Percentiles rank a stretch among this genome's conserved stretches.
These are phyloP conservation scores for Backusella tuberculispora DNA, from an alignment of 192 early-diverging fungal genomes.

Conservation along the genomic window DNA sequence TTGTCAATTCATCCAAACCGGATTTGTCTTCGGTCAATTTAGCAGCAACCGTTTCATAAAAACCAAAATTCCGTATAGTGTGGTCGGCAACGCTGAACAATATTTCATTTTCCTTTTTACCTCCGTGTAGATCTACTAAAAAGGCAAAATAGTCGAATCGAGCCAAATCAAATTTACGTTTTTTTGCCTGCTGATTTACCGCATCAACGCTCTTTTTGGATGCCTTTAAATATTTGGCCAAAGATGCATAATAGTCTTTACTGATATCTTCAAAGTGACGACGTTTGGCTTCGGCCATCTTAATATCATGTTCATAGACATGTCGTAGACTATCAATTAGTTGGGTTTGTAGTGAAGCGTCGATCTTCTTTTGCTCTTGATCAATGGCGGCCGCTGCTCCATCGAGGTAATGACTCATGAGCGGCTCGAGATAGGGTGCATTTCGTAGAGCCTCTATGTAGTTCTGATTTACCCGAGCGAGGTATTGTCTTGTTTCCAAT, in stretches of 20 bases:
- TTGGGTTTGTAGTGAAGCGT: neutral
- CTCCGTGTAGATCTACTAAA: constrained; percentile 58
- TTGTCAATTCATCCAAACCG: constrained; percentile 35
- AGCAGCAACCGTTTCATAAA: constrained; percentile 42
- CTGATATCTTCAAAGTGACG: constrained; percentile 48
- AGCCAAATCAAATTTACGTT: constrained; percentile 63
- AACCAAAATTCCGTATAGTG: constrained; percentile 52
- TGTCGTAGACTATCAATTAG: constrained; percentile 55
- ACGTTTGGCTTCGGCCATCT: constrained; percentile 58
- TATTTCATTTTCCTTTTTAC: constrained; percentile 61
- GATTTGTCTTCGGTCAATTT: constrained; percentile 43
- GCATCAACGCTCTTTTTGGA: constrained; percentile 23
- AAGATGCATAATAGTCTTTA: constrained; percentile 40
- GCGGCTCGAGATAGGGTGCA: constrained; percentile 44
- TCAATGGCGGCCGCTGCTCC: constrained; percentile 1
- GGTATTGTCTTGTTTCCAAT: constrained; percentile 49
- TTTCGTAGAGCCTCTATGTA: constrained; percentile 51
- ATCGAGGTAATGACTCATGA: constrained; percentile 31
- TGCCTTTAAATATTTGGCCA: constrained; percentile 58
- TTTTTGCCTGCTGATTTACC: constrained; percentile 45
- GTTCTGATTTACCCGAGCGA: constrained; percentile 48
- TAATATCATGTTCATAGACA: constrained; percentile 63
- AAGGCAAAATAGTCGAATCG: constrained; percentile 61
- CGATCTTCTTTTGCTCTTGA: constrained; percentile 8
- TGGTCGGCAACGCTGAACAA: constrained; percentile 56